These are phyloP conservation scores for Solanum corneliomulleri DNA, from an alignment of 257 asterid species.

Conservation along the genomic window DNA sequence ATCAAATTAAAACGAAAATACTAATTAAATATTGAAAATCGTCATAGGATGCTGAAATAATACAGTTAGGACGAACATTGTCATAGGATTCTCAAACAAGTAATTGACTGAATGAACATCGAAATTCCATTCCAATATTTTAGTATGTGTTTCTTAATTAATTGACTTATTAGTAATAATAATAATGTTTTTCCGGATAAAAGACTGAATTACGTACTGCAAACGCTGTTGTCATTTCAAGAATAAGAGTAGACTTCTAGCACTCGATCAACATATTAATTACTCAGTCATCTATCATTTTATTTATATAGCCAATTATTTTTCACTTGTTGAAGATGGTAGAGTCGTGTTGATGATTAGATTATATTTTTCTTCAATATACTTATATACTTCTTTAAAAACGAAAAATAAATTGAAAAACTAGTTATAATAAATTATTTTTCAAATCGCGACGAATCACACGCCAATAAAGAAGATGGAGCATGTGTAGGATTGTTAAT, in stretches of 20 bases:
- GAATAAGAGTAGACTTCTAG: background rate
- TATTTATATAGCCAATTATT: no score
- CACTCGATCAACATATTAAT: background rate
- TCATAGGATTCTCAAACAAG: background rate
- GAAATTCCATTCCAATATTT: background rate
- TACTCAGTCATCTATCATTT: background rate
- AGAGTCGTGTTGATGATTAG: background rate
- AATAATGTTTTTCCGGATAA: background rate
- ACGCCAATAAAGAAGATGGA: background rate
- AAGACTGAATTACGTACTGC: background rate
- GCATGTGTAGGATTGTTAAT: background rate
- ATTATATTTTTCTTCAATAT: no score
- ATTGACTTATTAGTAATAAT: background rate
- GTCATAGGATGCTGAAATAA: background rate
- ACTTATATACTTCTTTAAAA: no score
- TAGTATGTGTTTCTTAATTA: background rate
- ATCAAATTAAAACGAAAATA: no score
- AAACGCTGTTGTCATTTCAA: conserved; percentile 1
- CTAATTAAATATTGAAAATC: background rate
- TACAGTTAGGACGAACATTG: background rate
- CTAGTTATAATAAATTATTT: rapidly evolving
- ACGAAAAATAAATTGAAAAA: no score
- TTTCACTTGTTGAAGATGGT: background rate
- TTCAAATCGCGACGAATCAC: no score
- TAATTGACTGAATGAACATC: background rate